Conservation (phyloP, 2,329 filamentous ascomycete genomes). For the Boeremia exigua region DNA sequence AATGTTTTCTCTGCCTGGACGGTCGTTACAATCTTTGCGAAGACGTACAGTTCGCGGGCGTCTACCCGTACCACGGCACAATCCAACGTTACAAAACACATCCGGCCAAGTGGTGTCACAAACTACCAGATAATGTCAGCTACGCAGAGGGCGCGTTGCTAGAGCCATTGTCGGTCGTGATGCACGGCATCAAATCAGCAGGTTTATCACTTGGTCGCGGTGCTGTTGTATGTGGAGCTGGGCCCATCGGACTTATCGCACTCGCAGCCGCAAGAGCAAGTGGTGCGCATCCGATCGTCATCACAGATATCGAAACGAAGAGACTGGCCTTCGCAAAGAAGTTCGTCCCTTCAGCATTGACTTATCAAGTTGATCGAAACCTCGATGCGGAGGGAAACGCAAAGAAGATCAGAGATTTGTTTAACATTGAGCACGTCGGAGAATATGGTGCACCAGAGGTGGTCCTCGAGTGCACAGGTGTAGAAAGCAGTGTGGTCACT, state of each 20-base stretch:
- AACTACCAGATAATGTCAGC: conserved; percentile 61
- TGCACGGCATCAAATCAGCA: conserved; percentile 64
- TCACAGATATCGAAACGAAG: conserved; percentile 66
- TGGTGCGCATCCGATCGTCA: conserved; percentile 67
- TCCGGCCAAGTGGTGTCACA: conserved; percentile 61
- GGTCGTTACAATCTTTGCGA: conserved; percentile 71
- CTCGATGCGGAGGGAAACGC: conserved; percentile 59
- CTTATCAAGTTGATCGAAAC: conserved; percentile 60
- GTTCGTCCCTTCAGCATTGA: conserved; percentile 61
- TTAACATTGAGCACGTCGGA: conserved; percentile 50
- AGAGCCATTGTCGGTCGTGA: conserved; percentile 68
- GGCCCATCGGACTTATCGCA: conserved; percentile 69
- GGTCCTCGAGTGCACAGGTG: conserved; percentile 70
- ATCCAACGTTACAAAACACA: conserved; percentile 68
- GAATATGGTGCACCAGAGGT: conserved; percentile 65
- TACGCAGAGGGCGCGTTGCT: conserved; percentile 68
- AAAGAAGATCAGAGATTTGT: conserved; percentile 60
- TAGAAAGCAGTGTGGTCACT: conserved; percentile 67
- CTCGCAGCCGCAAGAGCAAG: conserved; percentile 66
- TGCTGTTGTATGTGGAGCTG: conserved; percentile 61
- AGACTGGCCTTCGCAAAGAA: conserved; percentile 64
- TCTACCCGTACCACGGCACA: conserved; percentile 66
- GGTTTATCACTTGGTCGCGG: conserved; percentile 62
- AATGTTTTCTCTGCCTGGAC: conserved; percentile 64
- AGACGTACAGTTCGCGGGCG: conserved; percentile 66